phyloP scores from a whole-genome alignment of 129 eudicot genomes.

The Artemisia tridentata region DNA sequence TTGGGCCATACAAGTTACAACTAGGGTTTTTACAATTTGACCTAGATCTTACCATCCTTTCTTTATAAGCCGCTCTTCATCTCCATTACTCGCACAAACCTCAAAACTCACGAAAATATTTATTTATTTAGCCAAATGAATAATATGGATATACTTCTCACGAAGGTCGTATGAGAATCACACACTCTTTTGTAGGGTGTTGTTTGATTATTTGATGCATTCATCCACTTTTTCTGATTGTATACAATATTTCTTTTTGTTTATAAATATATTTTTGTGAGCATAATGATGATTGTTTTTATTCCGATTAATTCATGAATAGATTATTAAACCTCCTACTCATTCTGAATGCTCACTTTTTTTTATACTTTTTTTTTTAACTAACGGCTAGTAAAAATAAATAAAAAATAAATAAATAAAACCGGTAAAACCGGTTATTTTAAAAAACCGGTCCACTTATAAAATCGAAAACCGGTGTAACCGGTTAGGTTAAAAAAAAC shows the following conservation, averaged over 20 bases:
- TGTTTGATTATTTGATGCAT: slow-evolving; percentile 33
- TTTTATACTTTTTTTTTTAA: neutral
- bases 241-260: too few relatives aligned
- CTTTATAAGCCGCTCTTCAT: slow-evolving; percentile 2
- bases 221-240: slow-evolving; percentile 46
- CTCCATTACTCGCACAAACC: neutral
- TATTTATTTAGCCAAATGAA: slow-evolving; percentile 30
- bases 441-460: too few relatives aligned
- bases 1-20: too few relatives aligned
- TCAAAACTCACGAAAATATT: neutral
- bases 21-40: too few relatives aligned
- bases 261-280: neutral
- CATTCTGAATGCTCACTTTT: slow-evolving; percentile 47
- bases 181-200: slow-evolving; percentile 27
- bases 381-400: too few relatives aligned
- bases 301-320: slow-evolving; percentile 46
- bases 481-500: too few relatives aligned
- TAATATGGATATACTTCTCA: slow-evolving; percentile 42
- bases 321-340: slow-evolving; percentile 56
- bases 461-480: too few relatives aligned
- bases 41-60: neutral
- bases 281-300: slow-evolving; percentile 40
- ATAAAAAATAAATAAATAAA: too few relatives aligned
- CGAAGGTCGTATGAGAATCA: slow-evolving; percentile 64
- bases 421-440: too few relatives aligned